Conservation (phyloP, 2,329 filamentous ascomycete species). For the Pseudopyricularia javanii region DNA sequence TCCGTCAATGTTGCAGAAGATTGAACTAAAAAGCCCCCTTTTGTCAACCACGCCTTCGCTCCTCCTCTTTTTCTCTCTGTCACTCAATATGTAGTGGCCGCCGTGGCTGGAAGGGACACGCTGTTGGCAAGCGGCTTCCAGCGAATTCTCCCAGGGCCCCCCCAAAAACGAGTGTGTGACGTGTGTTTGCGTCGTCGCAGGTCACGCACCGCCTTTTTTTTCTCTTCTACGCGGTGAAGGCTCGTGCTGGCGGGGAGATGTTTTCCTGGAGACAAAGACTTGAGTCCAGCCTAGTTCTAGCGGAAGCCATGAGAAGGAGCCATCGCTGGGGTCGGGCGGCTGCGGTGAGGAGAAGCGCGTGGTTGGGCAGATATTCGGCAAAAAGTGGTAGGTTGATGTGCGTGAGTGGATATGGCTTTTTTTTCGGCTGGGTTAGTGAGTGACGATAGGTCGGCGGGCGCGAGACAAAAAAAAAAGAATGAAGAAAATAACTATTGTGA, state of each 20-base stretch:
- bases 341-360: neutral
- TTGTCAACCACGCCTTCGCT: neutral
- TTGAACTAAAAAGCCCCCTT: neutral
- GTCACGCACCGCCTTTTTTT: neutral
- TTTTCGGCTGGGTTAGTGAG: neutral
- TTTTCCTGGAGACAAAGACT: neutral
- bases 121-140: neutral
- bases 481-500: neutral
- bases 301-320: slow-evolving; percentile 1
- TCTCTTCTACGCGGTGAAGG: neutral
- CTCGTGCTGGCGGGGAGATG: neutral
- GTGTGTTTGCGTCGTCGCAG: neutral
- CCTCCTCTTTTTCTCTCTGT: neutral
- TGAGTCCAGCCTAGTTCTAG: neutral
- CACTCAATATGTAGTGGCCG: neutral
- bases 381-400: neutral
- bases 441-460: neutral
- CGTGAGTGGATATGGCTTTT: neutral
- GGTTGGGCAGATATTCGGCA: neutral
- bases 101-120: neutral
- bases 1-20: neutral
- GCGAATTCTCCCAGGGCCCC: neutral
- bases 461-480: neutral
- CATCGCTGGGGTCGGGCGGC: neutral
- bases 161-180: neutral